A percentile compares a stretch with the other conserved stretches of the same genome.
Evolutionary conservation across 192 early-diverging fungal genomes (phyloP).

Genomic region (Backusella luteola): DNA sequence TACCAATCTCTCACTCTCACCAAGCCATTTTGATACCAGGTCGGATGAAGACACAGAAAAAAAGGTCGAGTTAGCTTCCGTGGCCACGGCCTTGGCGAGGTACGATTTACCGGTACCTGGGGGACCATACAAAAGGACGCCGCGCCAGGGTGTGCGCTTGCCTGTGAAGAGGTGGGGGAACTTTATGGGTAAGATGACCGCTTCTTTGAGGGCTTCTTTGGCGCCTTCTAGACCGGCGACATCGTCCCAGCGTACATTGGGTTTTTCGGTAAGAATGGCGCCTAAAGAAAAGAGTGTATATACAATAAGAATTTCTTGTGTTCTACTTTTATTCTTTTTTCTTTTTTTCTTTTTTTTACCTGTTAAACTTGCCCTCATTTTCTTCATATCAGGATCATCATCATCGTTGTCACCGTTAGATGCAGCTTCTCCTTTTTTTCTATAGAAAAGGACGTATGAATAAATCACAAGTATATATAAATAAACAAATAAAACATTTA

Average conservation of each 20-base stretch:
- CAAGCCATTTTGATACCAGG: conserved; percentile 99
- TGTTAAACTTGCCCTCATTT: conserved; percentile 63
- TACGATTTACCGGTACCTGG: conserved; percentile 98
- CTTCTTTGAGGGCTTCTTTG: conserved; percentile 97
- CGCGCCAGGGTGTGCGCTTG: conserved; percentile 95
- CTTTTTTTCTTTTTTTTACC: conserved; percentile 21
- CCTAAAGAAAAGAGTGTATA: conserved; percentile 30
- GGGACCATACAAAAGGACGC: conserved; percentile 95
- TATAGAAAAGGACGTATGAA: neutral
- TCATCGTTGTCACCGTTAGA: conserved; percentile 50
- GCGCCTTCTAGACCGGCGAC: conserved; percentile 94
- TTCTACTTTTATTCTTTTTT: neutral
- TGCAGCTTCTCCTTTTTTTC: conserved; percentile 30
- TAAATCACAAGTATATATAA: neutral
- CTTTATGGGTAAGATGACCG: conserved; percentile 96
- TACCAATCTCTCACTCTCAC: conserved; percentile 93
- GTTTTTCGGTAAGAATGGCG: conserved; percentile 93
- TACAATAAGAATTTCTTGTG: neutral
- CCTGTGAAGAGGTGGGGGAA: conserved; percentile 96
- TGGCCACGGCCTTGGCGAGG: conserved; percentile 96
- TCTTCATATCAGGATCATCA: conserved; percentile 79
- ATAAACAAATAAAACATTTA: conserved; percentile 19
- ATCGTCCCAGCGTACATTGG: conserved; percentile 96
- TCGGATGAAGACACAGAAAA: conserved; percentile 97
- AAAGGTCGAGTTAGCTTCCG: conserved; percentile 95